These are phyloP conservation scores for Gonium pectorale DNA, from an alignment of 139 green algal genomes.

Conservation along the genomic window DNA sequence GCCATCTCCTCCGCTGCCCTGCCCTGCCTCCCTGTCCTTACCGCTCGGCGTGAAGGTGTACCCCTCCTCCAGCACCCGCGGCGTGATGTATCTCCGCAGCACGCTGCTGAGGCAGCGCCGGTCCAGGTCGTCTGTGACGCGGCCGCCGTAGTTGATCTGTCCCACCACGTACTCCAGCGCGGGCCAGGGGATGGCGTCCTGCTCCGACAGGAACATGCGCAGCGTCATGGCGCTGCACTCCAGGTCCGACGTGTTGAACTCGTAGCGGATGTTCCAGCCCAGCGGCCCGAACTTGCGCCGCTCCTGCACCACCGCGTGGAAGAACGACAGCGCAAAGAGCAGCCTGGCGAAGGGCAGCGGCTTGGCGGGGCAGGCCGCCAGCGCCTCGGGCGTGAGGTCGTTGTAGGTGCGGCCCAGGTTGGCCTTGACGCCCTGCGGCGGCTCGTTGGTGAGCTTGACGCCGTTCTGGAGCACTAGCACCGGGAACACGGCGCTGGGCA, in stretches of 20 bases:
- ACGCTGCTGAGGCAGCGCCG: slow-evolving; percentile 82
- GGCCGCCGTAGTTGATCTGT: slow-evolving; percentile 92
- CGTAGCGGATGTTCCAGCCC: slow-evolving; percentile 92
- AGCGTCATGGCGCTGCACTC: slow-evolving; percentile 84
- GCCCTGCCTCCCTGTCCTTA: not conserved
- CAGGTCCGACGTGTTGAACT: slow-evolving; percentile 88
- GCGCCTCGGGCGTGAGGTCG: slow-evolving; percentile 65
- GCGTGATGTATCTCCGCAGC: slow-evolving; percentile 79
- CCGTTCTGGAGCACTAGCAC: slow-evolving; percentile 79
- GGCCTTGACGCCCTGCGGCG: slow-evolving; percentile 79
- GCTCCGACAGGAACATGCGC: slow-evolving; percentile 81
- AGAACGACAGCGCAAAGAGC: slow-evolving; percentile 81
- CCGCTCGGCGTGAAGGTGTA: slow-evolving; percentile 76
- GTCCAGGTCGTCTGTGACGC: slow-evolving; percentile 91
- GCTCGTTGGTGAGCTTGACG: slow-evolving; percentile 88
- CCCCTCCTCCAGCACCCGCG: slow-evolving; percentile 66
- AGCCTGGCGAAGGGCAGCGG: slow-evolving; percentile 76
- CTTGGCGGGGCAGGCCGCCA: slow-evolving; percentile 66
- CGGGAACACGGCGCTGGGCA: slow-evolving; percentile 80
- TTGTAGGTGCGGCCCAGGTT: slow-evolving; percentile 81
- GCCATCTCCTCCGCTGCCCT: no score
- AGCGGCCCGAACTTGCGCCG: slow-evolving; percentile 90
- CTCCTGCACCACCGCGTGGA: slow-evolving; percentile 88
- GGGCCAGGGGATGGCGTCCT: slow-evolving; percentile 78
- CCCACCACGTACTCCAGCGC: slow-evolving; percentile 89